phyloP scores from a whole-genome alignment of 129 eudicot genomes.

The Artemisia tridentata region DNA sequence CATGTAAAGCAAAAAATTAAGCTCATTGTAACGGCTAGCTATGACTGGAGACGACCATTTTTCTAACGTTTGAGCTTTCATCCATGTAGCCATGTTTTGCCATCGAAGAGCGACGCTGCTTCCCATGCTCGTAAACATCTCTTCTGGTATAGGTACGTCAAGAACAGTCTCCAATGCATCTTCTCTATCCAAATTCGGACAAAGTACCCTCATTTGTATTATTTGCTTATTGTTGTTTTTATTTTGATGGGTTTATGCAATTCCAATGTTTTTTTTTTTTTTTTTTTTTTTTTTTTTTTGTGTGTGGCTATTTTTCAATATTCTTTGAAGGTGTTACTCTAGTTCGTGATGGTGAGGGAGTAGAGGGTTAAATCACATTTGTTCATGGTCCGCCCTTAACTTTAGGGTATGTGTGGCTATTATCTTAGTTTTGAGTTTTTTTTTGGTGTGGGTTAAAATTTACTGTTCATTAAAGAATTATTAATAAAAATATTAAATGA shows the following conservation, averaged over 20 bases:
- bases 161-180: slow-evolving; percentile 75
- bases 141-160: slow-evolving; percentile 88
- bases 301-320: slow-evolving; percentile 7
- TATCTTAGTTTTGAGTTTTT: slow-evolving; percentile 21
- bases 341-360: slow-evolving; percentile 17
- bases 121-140: slow-evolving; percentile 74
- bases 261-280: background rate
- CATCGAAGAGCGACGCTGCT: slow-evolving; percentile 61
- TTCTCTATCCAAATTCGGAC: slow-evolving; percentile 80
- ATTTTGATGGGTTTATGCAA: slow-evolving; percentile 1
- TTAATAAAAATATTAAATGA: no score
- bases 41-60: slow-evolving; percentile 74
- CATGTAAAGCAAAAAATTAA: slow-evolving; percentile 66
- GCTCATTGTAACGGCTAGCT: slow-evolving; percentile 72
- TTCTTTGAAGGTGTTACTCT: slow-evolving; percentile 16
- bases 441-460: slow-evolving; percentile 10
- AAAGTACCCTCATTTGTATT: slow-evolving; percentile 62
- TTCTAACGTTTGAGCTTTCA: slow-evolving; percentile 80
- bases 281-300: background rate
- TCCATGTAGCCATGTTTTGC: slow-evolving; percentile 94
- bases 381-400: slow-evolving; percentile 37
- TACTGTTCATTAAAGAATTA: background rate
- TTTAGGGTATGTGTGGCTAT: slow-evolving; percentile 53
- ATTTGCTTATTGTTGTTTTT: background rate
- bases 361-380: slow-evolving; percentile 15